Percentiles rank a stretch among this genome's conserved stretches.
Conservation (phyloP, 495 filamentous ascomycete genomes). For the Daldinia caldariorum region DNA sequence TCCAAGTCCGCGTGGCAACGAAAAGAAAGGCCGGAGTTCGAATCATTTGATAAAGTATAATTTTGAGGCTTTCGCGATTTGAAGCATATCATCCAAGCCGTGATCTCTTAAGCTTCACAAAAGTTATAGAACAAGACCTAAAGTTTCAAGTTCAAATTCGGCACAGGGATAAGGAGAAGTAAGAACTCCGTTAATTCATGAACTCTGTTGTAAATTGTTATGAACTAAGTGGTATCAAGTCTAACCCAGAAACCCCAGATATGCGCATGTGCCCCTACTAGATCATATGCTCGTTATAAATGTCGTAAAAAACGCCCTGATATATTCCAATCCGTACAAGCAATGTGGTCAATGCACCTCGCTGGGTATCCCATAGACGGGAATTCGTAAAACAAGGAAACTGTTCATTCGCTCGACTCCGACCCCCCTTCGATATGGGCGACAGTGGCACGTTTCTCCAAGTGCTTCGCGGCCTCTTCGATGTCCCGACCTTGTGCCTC, state of each 20-base stretch:
- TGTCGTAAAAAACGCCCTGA: background rate
- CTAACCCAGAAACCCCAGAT: background rate
- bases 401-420: conserved; percentile 23
- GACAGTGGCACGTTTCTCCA: conserved; percentile 26
- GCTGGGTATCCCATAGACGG: background rate
- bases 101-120: too few species aligned
- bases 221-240: background rate
- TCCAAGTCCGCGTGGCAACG: too few species aligned
- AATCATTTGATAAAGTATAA: too few species aligned
- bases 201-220: background rate
- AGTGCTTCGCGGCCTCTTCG: conserved; percentile 36
- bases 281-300: conserved; percentile 1
- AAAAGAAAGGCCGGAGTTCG: too few species aligned
- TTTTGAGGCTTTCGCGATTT: background rate
- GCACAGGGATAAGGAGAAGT: background rate
- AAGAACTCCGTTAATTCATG: background rate
- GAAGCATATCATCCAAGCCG: too few species aligned
- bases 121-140: too few species aligned
- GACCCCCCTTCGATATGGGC: conserved; percentile 24
- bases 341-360: background rate
- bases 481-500: conserved; percentile 40
- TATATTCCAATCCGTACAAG: background rate
- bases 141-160: too few species aligned
- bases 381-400: background rate
- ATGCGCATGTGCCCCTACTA: background rate